Evolutionary conservation across 1,284 basidiomycete genomes (phyloP), one percentile per base, ranked within the genome.

Genomic region (Microbotryum saponariae): DNA sequence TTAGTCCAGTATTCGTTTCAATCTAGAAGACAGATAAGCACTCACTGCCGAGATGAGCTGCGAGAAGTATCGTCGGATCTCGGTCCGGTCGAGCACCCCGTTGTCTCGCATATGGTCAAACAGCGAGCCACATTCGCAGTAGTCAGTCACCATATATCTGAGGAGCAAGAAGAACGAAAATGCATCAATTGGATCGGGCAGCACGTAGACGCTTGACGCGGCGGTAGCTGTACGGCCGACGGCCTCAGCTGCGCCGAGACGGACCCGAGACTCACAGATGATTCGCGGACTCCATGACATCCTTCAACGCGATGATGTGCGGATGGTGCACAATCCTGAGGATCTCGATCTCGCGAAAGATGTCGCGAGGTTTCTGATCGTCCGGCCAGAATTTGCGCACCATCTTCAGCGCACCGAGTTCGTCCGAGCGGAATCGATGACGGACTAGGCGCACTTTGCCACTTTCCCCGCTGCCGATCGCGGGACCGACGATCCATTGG

Each of bases 251-350:
- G 31, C 9, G 9, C 31, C 31, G 33, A 16, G 48, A 12, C 16
- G 2, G 48, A 51, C 6, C 7, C 20, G 21, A 6, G 27, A 57
- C 69, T 29, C 18, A 71, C 62, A 75, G 68, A 59, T 75, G 70
- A 21, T 71, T 70, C 1, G 65, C 68, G 8, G 73, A 74, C 67
- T 76, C 75, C 58, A 72, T 76, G 6, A 76, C 74, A 54, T 76
- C 75, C 67, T 69, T 71, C n/a, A 76, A 65, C 33, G 71, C 72
- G 56, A 76, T 67, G 58, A 76, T 51, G 56, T 75, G 74, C 25
- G 74, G 74, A 55, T 76, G 75, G 56, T 73, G 68, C 63, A 73
- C 73, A 29, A 76, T 67, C 62, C 75, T 76, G 73, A 76, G 74
- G 56, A 76, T 69, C 59, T 72, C 72, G 29, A 76, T 75, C 62